Base-by-base conservation (phyloP, 352 stramenopile genomes). In the Phytophthora crassamura region DNA sequence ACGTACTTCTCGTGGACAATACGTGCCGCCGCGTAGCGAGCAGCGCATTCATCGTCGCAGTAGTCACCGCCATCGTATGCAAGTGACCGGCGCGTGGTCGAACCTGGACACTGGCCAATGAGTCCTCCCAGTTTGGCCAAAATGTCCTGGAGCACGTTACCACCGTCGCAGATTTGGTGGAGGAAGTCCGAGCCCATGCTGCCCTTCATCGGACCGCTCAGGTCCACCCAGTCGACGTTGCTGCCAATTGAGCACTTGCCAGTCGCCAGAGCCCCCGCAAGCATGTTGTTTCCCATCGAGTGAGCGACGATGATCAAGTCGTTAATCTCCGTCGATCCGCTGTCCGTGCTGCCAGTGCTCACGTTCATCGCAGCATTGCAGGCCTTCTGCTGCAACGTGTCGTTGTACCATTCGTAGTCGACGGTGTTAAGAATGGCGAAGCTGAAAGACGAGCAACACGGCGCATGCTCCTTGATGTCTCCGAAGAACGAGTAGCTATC, bases 271-370 rank as follows among this genome's bases (percentile, higher is more conserved):
- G 82, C 82, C 14, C 74, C 67, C 1, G 61, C 78, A 9, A 86
- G 16, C 70, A 87, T 84, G 46, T 83, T 69, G 59, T 83, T 86
- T n/a, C 78, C 81, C 77, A 88, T 87, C 10, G 81, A 90, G 45
- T 88, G 77, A 2, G 72, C 64, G 5, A 90, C 59, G 25, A 90
- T 62, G 47, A 87, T 88, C 16, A 80, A 66, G 56, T 88, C 64
- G 32, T 77, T 65, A 42, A 84, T 81, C 40, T 78, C 74, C 3
- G 74, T 85, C 15, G 64, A 67, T 4, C 60, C 57, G n/a, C 68
- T 68, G 48, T 59, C 28, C 0, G 55, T 57, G 0, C n/a, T 41
- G 25, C 65, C 59, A 9, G 62, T 80, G 33, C 69, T 71, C 14
- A 77, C 69, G 39, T 66, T 55, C 20, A 84, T 60, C 2, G 75